Percentiles rank a stretch among this genome's conserved stretches.
Conservation (phyloP, 805 yeast species). For the Ogataea polymorpha region DNA sequence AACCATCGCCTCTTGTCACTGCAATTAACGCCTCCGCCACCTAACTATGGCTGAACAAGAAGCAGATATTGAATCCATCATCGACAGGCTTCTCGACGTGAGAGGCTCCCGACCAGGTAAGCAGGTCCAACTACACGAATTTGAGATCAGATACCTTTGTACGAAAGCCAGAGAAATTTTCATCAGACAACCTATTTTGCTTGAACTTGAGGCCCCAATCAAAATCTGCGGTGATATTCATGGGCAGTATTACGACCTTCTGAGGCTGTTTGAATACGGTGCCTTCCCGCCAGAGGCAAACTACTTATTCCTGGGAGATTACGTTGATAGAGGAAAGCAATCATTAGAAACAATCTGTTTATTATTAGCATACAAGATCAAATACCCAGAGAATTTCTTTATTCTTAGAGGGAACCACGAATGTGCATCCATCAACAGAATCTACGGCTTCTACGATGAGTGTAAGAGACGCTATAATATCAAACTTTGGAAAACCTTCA, state of each 20-base stretch:
- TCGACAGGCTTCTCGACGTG: slow-evolving; percentile 93
- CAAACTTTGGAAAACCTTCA: slow-evolving; percentile 97
- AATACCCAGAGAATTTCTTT: slow-evolving; percentile 97
- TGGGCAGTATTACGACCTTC: slow-evolving; percentile 95
- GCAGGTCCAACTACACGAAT: slow-evolving; percentile 90
- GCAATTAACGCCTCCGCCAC: slow-evolving; percentile 2
- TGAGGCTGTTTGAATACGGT: slow-evolving; percentile 95
- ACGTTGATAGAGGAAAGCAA: slow-evolving; percentile 98
- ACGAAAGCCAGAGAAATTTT: slow-evolving; percentile 97
- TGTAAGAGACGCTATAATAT: slow-evolving; percentile 98
- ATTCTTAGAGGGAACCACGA: slow-evolving; percentile 98
- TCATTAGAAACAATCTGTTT: slow-evolving; percentile 94
- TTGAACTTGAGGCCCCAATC: slow-evolving; percentile 96
- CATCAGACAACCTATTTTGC: slow-evolving; percentile 92
- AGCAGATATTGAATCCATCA: slow-evolving; percentile 94
- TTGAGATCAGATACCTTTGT: slow-evolving; percentile 91
- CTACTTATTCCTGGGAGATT: slow-evolving; percentile 92
- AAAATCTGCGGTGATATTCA: slow-evolving; percentile 98
- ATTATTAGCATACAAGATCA: slow-evolving; percentile 91
- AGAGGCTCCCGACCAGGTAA: slow-evolving; percentile 98
- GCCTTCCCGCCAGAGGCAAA: slow-evolving; percentile 99
- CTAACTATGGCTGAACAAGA: slow-evolving; percentile 41
- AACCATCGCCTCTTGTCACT: slow-evolving; percentile 8
- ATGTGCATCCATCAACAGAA: slow-evolving; percentile 96
- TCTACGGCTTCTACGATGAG: slow-evolving; percentile 97